Base-by-base conservation (phyloP, 306 rosid genomes). In the Lathyrus aphaca region DNA sequence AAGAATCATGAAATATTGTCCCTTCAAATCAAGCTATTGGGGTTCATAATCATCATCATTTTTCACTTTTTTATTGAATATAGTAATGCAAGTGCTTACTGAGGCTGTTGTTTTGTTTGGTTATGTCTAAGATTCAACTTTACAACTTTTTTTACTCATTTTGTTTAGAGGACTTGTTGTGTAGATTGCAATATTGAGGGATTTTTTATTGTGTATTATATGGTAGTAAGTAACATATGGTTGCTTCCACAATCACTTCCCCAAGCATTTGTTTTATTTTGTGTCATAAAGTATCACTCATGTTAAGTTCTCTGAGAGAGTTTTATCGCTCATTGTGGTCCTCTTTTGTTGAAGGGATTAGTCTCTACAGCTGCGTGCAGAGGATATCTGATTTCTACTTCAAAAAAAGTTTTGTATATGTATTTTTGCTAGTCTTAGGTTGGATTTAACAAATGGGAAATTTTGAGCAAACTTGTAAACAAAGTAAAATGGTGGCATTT, bases 11-110 rank as follows among this genome's bases (percentile, higher is more conserved):
- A 71, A 65, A 68, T 75, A 60, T 76, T 76, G 78, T 78, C 82
- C 75, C 80, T 79, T 79, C 64, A 68, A 69, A 82, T 80, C 77
- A 82, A 76, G 85, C 64, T 80, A 68, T 72, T 70, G 82, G 79
- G 83, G 83, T 55, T 89, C 84, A 53, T 21, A 21, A 53, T 53
- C 59, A 78, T 83, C 85, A 63, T 82, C 69, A 72, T 79, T 79
- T 81, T 66, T 70, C 43, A 56, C 69, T 75, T 80, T 77, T 82
- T 71, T 76, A 54, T 77, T 83, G 81, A 80, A 74, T 85, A 78
- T 78, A 82, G 77, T 82, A 82, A 76, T 81, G 82, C 75, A 72
- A 70, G 72, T 86, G 82, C 67, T 83, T 71, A 44, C 71, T 78
- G 68, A 81, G 15, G 70, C 68, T 80, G 82, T 79, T 71, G 78